Percentiles rank a stretch among this genome's conserved stretches.
These are phyloP conservation scores for Prunus mume DNA, from an alignment of 306 rosid species.

Conservation along the genomic window DNA sequence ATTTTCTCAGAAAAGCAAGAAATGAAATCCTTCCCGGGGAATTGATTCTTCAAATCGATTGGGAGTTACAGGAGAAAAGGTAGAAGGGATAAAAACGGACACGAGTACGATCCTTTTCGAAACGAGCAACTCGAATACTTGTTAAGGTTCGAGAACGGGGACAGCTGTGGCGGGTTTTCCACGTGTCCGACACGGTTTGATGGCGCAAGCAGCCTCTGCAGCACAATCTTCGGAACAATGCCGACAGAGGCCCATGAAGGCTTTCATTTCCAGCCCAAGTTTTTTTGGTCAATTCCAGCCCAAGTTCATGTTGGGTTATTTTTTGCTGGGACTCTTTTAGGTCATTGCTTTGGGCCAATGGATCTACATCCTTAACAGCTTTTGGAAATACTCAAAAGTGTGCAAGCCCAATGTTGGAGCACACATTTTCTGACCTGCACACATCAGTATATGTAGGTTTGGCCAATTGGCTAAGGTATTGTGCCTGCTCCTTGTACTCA, in stretches of 20 bases:
- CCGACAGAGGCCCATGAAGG: neutral
- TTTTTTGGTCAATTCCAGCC: neutral
- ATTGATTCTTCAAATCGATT: slow-evolving; percentile 3
- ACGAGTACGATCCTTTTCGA: neutral
- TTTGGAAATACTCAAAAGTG: too few relatives aligned
- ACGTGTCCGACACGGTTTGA: slow-evolving; percentile 11
- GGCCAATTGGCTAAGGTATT: too few relatives aligned
- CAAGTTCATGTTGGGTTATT: neutral
- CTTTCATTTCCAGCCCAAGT: neutral
- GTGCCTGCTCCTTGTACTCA: fast-evolving
- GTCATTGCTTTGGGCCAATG: too few relatives aligned
- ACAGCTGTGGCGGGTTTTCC: neutral
- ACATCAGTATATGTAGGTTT: too few relatives aligned
- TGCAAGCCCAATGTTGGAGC: too few relatives aligned
- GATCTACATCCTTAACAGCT: too few relatives aligned
- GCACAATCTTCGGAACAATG: neutral
- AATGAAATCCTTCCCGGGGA: neutral
- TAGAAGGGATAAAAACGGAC: neutral
- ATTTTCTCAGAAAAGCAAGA: neutral
- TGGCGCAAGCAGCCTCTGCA: neutral
- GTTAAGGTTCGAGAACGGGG: slow-evolving; percentile 10
- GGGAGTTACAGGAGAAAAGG: neutral
- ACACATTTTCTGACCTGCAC: too few relatives aligned
- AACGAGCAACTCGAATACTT: neutral
- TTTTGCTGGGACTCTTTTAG: too few relatives aligned